Evolutionary conservation across 2,329 filamentous ascomycete species (phyloP).

Genomic region (Talaromyces sp.): DNA sequence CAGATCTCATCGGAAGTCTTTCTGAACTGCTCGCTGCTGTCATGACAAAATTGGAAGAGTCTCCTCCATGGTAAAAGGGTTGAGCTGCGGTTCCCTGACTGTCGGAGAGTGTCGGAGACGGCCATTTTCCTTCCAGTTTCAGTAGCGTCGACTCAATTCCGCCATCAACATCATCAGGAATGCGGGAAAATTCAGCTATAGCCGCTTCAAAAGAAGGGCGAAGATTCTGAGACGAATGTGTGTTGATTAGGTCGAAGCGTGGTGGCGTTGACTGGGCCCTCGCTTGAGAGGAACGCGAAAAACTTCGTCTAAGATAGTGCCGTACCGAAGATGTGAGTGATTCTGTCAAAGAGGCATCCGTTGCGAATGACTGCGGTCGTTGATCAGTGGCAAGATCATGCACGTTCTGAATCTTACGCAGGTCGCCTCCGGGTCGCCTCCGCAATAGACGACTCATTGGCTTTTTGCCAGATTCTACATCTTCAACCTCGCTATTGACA

Average conservation of each 20-base stretch:
- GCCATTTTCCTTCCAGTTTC: conserved; percentile 84
- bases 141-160: conserved; percentile 88
- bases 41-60: neutral
- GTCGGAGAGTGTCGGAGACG: conserved; percentile 10
- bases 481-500: conserved; percentile 26
- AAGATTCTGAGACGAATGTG: conserved; percentile 55
- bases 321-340: conserved; percentile 25
- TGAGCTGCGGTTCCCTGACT: neutral
- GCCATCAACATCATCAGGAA: conserved; percentile 84
- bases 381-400: conserved; percentile 54
- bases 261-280: conserved; percentile 19
- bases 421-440: conserved; percentile 69
- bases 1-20: neutral
- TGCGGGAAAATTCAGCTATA: conserved; percentile 78
- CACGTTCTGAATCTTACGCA: conserved; percentile 65
- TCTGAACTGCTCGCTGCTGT: neutral
- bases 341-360: conserved; percentile 35
- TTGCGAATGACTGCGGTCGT: conserved; percentile 36
- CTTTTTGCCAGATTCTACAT: conserved; percentile 24
- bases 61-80: neutral
- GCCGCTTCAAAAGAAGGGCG: conserved; percentile 80
- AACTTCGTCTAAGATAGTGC: conserved; percentile 12
- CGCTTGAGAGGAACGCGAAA: conserved; percentile 12
- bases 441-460: conserved; percentile 57
- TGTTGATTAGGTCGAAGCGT: conserved; percentile 46